phyloP scores from a whole-genome alignment of 352 stramenopile species.

The Pilasporangium apinafurcum region DNA sequence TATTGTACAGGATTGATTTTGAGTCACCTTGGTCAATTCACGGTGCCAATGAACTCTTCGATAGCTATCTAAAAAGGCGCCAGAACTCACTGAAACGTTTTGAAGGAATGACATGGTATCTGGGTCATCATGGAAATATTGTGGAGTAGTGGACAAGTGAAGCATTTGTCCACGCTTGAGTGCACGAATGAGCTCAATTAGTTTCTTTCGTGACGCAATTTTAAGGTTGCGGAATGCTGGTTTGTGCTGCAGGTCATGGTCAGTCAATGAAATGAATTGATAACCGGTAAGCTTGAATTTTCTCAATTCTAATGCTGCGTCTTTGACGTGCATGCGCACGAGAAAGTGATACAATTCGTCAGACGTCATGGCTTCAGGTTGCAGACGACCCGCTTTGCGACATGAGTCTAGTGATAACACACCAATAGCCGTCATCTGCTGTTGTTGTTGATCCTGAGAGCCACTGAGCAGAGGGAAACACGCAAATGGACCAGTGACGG shows the following conservation, averaged over 20 bases:
- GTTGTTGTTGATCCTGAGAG: neutral
- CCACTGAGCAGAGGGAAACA: slow-evolving; percentile 37
- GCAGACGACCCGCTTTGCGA: slow-evolving; percentile 33
- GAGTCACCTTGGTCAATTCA: slow-evolving; percentile 33
- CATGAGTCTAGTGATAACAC: slow-evolving; percentile 55
- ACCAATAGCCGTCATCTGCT: slow-evolving; percentile 18
- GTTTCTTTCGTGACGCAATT: slow-evolving; percentile 38
- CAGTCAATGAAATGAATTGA: slow-evolving; percentile 35
- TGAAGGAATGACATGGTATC: slow-evolving; percentile 47
- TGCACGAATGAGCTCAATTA: slow-evolving; percentile 44
- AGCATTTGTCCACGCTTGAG: slow-evolving; percentile 32
- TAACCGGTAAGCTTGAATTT: slow-evolving; percentile 30
- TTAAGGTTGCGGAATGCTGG: slow-evolving; percentile 42
- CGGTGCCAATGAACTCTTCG: slow-evolving; percentile 47
- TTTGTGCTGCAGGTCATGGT: slow-evolving; percentile 47
- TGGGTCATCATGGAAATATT: slow-evolving; percentile 45
- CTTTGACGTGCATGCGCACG: slow-evolving; percentile 34
- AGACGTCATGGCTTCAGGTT: slow-evolving; percentile 52
- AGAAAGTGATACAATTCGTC: slow-evolving; percentile 42
- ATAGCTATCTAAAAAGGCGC: slow-evolving; percentile 40
- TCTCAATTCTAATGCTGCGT: slow-evolving; percentile 37
- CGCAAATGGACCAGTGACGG: slow-evolving; percentile 33
- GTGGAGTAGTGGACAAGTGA: slow-evolving; percentile 22
- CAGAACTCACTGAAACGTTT: slow-evolving; percentile 24
- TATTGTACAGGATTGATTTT: slow-evolving; percentile 19